Conservation (phyloP, 371 early-diverging fungal species). For the Syncephalastrum monosporum region DNA sequence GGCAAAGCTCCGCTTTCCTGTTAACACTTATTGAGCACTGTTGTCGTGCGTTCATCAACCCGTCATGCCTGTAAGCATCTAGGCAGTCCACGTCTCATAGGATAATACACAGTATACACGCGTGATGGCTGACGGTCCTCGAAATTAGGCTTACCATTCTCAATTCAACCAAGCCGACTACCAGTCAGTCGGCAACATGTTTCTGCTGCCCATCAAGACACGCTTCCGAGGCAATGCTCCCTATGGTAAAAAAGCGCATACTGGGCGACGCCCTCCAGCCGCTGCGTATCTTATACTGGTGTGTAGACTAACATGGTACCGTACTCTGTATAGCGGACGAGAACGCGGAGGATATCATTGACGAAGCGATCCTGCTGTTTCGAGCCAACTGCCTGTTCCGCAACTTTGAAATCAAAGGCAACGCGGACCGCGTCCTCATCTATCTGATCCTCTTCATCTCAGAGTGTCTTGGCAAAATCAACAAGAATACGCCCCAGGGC, state of each 20-base stretch:
- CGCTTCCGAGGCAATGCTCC: conserved; percentile 88
- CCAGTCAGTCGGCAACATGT: conserved; percentile 83
- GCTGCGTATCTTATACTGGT: no score
- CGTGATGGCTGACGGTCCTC: neutral
- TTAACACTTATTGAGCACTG: neutral
- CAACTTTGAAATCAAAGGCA: conserved; percentile 97
- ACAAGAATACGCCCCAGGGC: conserved; percentile 59
- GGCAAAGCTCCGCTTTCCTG: neutral
- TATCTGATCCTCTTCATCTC: conserved; percentile 92
- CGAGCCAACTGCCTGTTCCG: conserved; percentile 96
- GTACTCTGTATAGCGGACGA: conserved; percentile 49
- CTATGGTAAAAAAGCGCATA: conserved; percentile 22
- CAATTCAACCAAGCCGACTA: conserved; percentile 74
- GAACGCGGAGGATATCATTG: conserved; percentile 82
- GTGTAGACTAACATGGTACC: neutral
- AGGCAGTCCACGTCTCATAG: neutral
- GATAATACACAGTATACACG: neutral
- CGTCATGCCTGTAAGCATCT: conserved; percentile 15
- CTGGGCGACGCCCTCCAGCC: no score
- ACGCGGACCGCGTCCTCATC: conserved; percentile 90
- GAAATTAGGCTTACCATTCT: conserved; percentile 87
- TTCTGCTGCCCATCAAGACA: conserved; percentile 86
- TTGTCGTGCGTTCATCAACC: neutral
- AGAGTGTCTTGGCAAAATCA: conserved; percentile 76
- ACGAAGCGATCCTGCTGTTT: conserved; percentile 91